Evolutionary conservation across 495 filamentous ascomycete genomes (phyloP).

Genomic region (Aspergillus olivimuriae): DNA sequence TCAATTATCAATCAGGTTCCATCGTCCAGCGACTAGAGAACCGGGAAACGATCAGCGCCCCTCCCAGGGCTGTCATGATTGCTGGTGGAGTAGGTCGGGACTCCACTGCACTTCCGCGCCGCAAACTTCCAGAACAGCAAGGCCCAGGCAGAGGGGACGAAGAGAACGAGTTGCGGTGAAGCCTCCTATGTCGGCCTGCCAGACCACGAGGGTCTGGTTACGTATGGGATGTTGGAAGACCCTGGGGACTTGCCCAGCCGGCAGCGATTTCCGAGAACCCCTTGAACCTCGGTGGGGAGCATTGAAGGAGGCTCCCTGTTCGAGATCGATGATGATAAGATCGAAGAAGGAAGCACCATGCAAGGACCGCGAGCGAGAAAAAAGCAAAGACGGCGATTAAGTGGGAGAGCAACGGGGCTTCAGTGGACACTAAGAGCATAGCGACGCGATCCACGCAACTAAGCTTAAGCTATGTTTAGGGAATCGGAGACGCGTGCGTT

Average conservation of each 20-base stretch:
- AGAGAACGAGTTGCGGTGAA: constrained; percentile 16
- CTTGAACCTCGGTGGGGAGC: background rate
- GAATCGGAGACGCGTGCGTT: constrained; percentile 12
- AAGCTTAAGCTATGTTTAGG: constrained; percentile 28
- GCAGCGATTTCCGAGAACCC: background rate
- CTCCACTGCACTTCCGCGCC: constrained; percentile 2
- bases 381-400: constrained; percentile 12
- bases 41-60: constrained; percentile 2
- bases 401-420: no score
- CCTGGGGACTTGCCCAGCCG: background rate
- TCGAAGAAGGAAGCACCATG: constrained; percentile 7
- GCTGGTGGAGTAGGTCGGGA: background rate
- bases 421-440: constrained; percentile 11
- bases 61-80: constrained; percentile 4
- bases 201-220: background rate
- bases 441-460: constrained; percentile 17
- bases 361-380: constrained; percentile 14
- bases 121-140: constrained; percentile 3
- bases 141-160: background rate
- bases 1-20: no score
- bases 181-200: background rate
- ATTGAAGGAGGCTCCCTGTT: background rate
- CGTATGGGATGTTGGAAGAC: background rate
- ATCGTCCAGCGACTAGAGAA: background rate
- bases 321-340: constrained; percentile 6